A percentile compares a stretch with the other conserved stretches of the same genome.
These are phyloP conservation scores for Balamuthia mandrillaris DNA, from an alignment of 208 protist genomes.

Conservation along the genomic window DNA sequence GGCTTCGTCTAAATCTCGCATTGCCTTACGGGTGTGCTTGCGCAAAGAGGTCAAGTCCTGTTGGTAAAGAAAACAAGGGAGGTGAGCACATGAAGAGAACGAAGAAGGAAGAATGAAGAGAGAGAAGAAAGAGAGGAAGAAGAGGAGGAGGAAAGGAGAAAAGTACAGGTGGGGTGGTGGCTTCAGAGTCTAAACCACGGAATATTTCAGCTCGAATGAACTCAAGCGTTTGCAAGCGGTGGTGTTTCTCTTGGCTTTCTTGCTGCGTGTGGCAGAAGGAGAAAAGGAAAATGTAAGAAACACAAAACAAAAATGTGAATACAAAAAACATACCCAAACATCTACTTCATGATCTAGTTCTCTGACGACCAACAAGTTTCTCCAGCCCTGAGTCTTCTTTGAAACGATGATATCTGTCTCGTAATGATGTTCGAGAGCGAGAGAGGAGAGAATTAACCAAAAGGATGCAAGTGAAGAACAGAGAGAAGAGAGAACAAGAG, in stretches of 20 bases:
- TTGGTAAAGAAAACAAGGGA: background rate
- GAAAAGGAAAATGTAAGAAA: background rate
- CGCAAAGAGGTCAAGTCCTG: conserved; percentile 38
- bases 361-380: conserved; percentile 47
- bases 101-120: background rate
- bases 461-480: too few relatives aligned
- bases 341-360: conserved; percentile 47
- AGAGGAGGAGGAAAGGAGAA: too few relatives aligned
- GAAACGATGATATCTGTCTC: conserved; percentile 63
- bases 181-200: conserved; percentile 39
- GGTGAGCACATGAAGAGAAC: background rate
- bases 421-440: too few relatives aligned
- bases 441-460: too few relatives aligned
- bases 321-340: background rate
- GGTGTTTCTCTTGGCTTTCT: conserved; percentile 17
- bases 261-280: background rate
- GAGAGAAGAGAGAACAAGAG: too few relatives aligned
- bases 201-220: conserved; percentile 52
- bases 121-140: background rate
- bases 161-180: conserved; percentile 36
- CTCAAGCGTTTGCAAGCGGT: conserved; percentile 48
- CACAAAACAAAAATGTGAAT: background rate
- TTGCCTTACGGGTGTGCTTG: conserved; percentile 32
- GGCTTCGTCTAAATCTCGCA: conserved; percentile 23
- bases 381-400: conserved; percentile 55